Base-by-base conservation (phyloP, 2,329 filamentous ascomycete genomes). In the Pseudonectria foliicola region DNA sequence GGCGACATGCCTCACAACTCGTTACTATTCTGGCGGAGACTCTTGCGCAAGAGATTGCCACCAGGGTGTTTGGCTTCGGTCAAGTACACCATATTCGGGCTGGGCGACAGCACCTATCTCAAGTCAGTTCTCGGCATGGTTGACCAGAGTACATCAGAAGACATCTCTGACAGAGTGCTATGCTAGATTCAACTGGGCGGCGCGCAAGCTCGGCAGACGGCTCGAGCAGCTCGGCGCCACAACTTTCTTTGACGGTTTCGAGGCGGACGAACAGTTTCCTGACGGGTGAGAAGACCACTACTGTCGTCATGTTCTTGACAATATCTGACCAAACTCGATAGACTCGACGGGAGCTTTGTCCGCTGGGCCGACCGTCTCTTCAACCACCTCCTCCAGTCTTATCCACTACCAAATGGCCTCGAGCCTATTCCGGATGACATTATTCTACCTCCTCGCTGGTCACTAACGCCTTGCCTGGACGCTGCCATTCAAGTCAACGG, bases 31-130 rank as follows among this genome's bases (percentile, higher is more conserved):
- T 98, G 92, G 92, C 87, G 77, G 55, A 83, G 78, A 40, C 69
- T 98, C 25, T 68, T 94, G 13, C 75, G 86, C 46, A 88, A 84
- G 59, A 85, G 78, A 48, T 71, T 98, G 18, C 76, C 82, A 10
- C 70, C 79, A 3, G 76, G 73, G 12, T 89, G 81, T 49, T 66
- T 98, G 26, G 56, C 67, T 25, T 70, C 73, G 24, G 65, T 94
- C 42, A 71, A 67, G 2, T 96, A 94, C 61, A 82, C 85, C 3
- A 84, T 82, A 0, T 95, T 96, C 67, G 92, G 92, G 1, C 71
- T 96, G 1, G 92, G 92, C 1, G 92, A 98, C 60, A 95, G 85
- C 53, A 94, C 89, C 2, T 98, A 98, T 68, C 73, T 83, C 37
- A 90, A 93, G 81, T 92, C 67, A 45, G 73, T 56, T 31, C 12